Conservation (phyloP, 176 grass and related monocot genomes). For the Ananas comosus region DNA sequence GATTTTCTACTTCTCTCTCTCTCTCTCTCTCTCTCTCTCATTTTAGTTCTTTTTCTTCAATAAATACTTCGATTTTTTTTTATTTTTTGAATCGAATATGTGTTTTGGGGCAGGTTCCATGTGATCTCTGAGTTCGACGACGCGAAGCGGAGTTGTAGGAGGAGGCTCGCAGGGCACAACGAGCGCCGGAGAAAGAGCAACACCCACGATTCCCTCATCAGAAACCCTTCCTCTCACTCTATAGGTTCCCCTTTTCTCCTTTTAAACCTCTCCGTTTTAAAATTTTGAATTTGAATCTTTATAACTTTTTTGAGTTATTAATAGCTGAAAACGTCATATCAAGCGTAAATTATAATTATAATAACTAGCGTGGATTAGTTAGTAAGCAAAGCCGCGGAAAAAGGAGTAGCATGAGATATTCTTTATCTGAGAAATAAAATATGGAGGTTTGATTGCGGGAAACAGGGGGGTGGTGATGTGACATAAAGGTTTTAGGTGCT, state of each 20-base stretch:
- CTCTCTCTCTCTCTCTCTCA: too few relatives aligned
- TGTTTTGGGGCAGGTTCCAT: constrained; percentile 3
- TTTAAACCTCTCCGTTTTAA: background rate
- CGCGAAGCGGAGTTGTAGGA: constrained; percentile 8
- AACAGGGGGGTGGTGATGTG: background rate
- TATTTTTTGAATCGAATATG: background rate
- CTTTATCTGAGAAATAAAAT: background rate
- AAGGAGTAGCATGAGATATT: background rate
- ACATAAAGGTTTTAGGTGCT: background rate
- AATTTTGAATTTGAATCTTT: too few relatives aligned
- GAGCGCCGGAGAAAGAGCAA: constrained; percentile 7
- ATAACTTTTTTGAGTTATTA: too few relatives aligned
- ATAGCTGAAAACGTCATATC: too few relatives aligned
- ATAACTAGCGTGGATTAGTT: too few relatives aligned
- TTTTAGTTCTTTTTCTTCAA: too few relatives aligned
- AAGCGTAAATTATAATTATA: too few relatives aligned
- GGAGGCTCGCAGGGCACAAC: constrained; percentile 5
- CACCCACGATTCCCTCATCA: background rate
- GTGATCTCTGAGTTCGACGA: constrained; percentile 11
- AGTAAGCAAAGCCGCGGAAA: background rate
- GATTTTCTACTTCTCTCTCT: background rate
- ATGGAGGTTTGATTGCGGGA: background rate
- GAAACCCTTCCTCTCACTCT: background rate
- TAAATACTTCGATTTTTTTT: too few relatives aligned
- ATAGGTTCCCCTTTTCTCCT: background rate